phyloP scores from a whole-genome alignment of 2,329 filamentous ascomycete genomes.

The Ascosphaera apis region DNA sequence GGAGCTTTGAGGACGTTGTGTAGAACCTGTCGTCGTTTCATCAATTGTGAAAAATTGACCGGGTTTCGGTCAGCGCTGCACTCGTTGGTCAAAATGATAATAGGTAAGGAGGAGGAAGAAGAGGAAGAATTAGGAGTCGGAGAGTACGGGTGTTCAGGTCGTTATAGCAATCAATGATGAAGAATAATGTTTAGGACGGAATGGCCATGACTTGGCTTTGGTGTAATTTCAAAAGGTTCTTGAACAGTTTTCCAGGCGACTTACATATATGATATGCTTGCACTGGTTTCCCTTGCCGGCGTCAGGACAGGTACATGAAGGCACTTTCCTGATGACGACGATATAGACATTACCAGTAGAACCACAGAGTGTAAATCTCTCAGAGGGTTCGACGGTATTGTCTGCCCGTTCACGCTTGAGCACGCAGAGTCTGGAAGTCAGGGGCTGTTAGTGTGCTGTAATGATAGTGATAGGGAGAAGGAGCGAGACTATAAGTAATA shows the following conservation, averaged over 20 bases:
- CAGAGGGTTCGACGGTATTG: slow-evolving; percentile 22
- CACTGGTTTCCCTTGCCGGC: slow-evolving; percentile 33
- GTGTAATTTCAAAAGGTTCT: too few species aligned
- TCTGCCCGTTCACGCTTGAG: slow-evolving; percentile 26
- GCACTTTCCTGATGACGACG: slow-evolving; percentile 29
- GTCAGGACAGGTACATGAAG: slow-evolving; percentile 33
- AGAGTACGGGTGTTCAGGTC: too few species aligned
- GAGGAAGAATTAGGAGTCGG: too few species aligned
- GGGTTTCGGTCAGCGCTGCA: too few species aligned
- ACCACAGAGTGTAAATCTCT: slow-evolving; percentile 34
- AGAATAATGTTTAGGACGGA: too few species aligned
- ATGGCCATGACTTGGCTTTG: too few species aligned
- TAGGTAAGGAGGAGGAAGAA: too few species aligned
- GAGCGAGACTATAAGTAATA: too few species aligned
- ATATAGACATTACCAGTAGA: slow-evolving; percentile 39
- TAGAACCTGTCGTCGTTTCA: slow-evolving; percentile 21
- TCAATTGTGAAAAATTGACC: too few species aligned
- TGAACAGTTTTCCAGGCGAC: slow-evolving; percentile 5
- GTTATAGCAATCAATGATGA: too few species aligned
- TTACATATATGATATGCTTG: slow-evolving; percentile 39
- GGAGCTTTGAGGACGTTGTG: slow-evolving; percentile 34
- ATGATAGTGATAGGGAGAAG: neutral
- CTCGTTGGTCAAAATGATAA: too few species aligned
- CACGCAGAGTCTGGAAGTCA: slow-evolving; percentile 31
- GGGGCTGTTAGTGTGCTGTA: too few species aligned